Evolutionary conservation across 495 filamentous ascomycete genomes (phyloP), one percentile per base, ranked within the genome.

Genomic region (Polyplosphaeria fusca): DNA sequence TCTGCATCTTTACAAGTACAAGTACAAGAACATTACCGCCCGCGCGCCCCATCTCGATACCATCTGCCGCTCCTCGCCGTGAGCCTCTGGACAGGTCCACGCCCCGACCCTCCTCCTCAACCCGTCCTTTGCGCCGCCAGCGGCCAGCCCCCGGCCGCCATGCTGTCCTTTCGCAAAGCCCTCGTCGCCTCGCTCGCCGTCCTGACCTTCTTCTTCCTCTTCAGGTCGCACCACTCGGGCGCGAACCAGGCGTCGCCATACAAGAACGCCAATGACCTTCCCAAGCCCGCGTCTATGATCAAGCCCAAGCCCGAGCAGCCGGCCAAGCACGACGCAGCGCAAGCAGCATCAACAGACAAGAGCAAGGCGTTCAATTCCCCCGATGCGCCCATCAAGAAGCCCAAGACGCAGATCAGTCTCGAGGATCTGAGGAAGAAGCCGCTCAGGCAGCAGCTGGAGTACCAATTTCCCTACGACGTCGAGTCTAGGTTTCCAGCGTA

Each of bases 401-500:
- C 67, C 5, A 62, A 69, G 32, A 59, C 58, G 37, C 72, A 74
- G 50, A 67, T 73, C 27, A 54, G 67, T 16, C 51, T 73, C 39
- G 60, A 61, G 9, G 68, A 73, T 20, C 48, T 74, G 40, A 56
- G 56, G 43, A 61, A 60, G 37, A 49, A 63, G 64, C 82, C 88
- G 11, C 73, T 97, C 16, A 80, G 83, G 66, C 87, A 95, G 26
- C 90, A 91, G 65, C 79, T 98, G 46, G 87, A 83, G 32, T 95
- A 94, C 75, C 87, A 94, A 64, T 98, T 92, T 68, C 90, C 91
- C 12, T 98, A 97, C 74, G 85, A 94, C 61, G 79, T 91, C 42
- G 83, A 89, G 59, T 69, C 76, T 52, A 91, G 89, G 70, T 98
- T 98, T 71, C 93, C 93, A 0, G 91, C 90, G 24, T 98, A 95